These are phyloP conservation scores for Fermentozyma sake DNA, from an alignment of 1,139 yeast species.

Conservation along the genomic window DNA sequence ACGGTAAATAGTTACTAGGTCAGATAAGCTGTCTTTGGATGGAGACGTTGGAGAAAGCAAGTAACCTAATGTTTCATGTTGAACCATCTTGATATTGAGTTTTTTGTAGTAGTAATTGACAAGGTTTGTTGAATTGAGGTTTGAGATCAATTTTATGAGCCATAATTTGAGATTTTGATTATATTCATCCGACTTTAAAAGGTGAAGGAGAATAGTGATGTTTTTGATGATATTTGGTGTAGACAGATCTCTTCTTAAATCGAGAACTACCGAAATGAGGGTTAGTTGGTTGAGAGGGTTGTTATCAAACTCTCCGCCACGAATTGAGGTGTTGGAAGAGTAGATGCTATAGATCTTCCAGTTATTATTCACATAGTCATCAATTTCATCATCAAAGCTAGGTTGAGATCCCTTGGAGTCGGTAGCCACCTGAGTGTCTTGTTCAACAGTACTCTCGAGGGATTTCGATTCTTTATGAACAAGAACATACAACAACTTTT, in stretches of 20 bases:
- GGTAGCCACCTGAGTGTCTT: too few species aligned
- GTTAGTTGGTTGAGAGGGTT: constrained; percentile 63
- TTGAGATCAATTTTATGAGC: constrained; percentile 62
- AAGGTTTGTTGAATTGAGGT: constrained; percentile 50
- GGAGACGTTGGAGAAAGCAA: constrained; percentile 40
- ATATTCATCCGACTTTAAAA: constrained; percentile 48
- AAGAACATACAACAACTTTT: constrained; percentile 36
- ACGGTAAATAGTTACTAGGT: constrained; percentile 27
- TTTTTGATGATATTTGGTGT: constrained; percentile 22
- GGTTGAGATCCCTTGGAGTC: too few species aligned
- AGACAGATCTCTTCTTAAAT: constrained; percentile 5
- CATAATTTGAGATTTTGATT: constrained; percentile 68
- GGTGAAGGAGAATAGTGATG: constrained; percentile 42
- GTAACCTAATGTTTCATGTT: constrained; percentile 70
- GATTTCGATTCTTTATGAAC: constrained; percentile 10
- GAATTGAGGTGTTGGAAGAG: constrained; percentile 20
- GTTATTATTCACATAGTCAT: constrained; percentile 14
- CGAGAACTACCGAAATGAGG: constrained; percentile 38
- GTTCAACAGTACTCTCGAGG: too few species aligned
- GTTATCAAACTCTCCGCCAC: constrained; percentile 50
- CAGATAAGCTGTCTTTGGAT: constrained; percentile 20
- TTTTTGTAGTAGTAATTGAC: constrained; percentile 49
- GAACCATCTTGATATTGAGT: constrained; percentile 70
- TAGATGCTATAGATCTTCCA: constrained; percentile 34
- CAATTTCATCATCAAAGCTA: constrained; percentile 20